Conservation (phyloP, 2,329 filamentous ascomycete species). For the Exophiala phaeomuriformis region DNA sequence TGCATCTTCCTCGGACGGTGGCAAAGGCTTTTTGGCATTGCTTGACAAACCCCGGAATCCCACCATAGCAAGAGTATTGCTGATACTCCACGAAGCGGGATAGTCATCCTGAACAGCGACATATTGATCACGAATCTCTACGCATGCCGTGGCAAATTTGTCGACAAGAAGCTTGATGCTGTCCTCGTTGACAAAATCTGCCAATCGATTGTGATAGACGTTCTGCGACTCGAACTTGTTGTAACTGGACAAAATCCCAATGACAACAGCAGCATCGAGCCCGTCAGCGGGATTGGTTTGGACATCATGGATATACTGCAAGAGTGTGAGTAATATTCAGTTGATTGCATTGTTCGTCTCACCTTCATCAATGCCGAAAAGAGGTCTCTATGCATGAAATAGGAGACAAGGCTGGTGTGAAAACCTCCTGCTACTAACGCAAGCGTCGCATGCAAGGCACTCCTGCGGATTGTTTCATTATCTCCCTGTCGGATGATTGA, state of each 20-base stretch:
- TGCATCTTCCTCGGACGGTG: slow-evolving; percentile 65
- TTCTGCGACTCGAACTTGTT: slow-evolving; percentile 99
- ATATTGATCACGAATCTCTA: slow-evolving; percentile 63
- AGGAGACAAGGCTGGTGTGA: slow-evolving; percentile 86
- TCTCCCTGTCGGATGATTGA: slow-evolving; percentile 70
- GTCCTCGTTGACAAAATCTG: slow-evolving; percentile 89
- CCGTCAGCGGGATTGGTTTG: slow-evolving; percentile 44
- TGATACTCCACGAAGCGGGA: slow-evolving; percentile 80
- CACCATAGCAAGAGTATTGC: slow-evolving; percentile 72
- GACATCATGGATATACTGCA: slow-evolving; percentile 46
- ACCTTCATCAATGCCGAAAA: slow-evolving; percentile 96
- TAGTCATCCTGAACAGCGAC: slow-evolving; percentile 82
- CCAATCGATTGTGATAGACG: slow-evolving; percentile 82
- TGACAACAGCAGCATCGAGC: slow-evolving; percentile 69
- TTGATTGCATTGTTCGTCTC: slow-evolving; percentile 21
- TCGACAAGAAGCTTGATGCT: slow-evolving; percentile 75
- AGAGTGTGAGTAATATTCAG: slow-evolving; percentile 12
- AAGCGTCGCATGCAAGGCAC: slow-evolving; percentile 72
- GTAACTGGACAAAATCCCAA: slow-evolving; percentile 89
- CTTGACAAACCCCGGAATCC: slow-evolving; percentile 70
- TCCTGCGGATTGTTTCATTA: slow-evolving; percentile 64
- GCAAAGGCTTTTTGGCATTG: slow-evolving; percentile 54
- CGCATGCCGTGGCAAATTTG: slow-evolving; percentile 67
- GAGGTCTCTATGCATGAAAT: slow-evolving; percentile 88
- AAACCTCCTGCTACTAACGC: slow-evolving; percentile 89